A percentile compares a stretch with the other conserved stretches of the same genome.
These are phyloP conservation scores for Abrus pulchellus DNA, from an alignment of 306 rosid species.

Conservation along the genomic window DNA sequence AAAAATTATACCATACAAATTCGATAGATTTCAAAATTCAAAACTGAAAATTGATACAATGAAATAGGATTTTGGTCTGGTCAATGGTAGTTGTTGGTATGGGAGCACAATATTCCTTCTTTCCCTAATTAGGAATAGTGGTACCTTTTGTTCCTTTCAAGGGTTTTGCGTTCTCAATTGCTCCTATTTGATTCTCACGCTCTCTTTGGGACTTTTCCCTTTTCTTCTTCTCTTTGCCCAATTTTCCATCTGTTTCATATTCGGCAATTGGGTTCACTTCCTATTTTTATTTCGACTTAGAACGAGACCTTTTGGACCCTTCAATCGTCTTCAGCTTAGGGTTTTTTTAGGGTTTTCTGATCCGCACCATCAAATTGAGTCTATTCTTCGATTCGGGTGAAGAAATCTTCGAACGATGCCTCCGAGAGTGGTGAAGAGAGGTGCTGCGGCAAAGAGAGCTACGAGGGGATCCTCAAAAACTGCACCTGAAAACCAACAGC, in stretches of 20 bases:
- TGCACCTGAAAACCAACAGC: constrained; percentile 20
- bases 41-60: too few relatives aligned
- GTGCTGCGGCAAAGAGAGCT: constrained; percentile 36
- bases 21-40: too few relatives aligned
- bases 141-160: neutral
- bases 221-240: neutral
- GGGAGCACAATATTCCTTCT: too few relatives aligned
- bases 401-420: constrained; percentile 42
- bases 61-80: too few relatives aligned
- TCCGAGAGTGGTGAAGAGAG: constrained; percentile 48
- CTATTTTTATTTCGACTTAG: neutral
- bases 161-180: constrained; percentile 22
- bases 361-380: neutral
- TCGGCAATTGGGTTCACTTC: neutral
- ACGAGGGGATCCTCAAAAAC: constrained; percentile 35
- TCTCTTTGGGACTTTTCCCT: neutral
- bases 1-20: too few relatives aligned
- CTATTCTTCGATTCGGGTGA: neutral
- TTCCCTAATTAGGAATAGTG: neutral
- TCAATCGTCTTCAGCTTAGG: constrained; percentile 14
- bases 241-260: neutral
- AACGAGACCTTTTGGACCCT: neutral
- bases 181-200: constrained; percentile 15
- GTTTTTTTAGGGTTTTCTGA: constrained; percentile 35
- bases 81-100: too few relatives aligned